phyloP scores from a whole-genome alignment of 1,139 yeast genomes.

The Nakaseomyces kungkrabaensis region DNA sequence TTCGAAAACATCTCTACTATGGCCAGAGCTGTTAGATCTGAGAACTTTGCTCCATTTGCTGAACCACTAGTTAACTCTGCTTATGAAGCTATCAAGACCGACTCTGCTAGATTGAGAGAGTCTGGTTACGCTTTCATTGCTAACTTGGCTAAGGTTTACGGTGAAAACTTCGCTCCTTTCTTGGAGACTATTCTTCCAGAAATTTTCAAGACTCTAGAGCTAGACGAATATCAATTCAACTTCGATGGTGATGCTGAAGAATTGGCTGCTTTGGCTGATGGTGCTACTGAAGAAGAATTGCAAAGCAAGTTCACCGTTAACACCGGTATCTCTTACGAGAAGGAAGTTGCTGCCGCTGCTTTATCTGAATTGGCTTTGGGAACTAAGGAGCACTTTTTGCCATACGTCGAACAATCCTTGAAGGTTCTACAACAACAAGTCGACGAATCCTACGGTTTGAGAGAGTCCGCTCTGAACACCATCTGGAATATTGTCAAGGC shows the following conservation, averaged over 20 bases:
- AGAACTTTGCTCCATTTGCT: slow-evolving; percentile 74
- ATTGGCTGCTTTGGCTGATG: slow-evolving; percentile 28
- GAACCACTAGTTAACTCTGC: slow-evolving; percentile 87
- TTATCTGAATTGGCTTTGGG: slow-evolving; percentile 82
- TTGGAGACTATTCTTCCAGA: slow-evolving; percentile 75
- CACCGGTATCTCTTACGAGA: slow-evolving; percentile 92
- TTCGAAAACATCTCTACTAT: slow-evolving; percentile 89
- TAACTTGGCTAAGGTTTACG: slow-evolving; percentile 90
- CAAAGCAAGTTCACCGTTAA: slow-evolving; percentile 72
- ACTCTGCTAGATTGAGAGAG: slow-evolving; percentile 81
- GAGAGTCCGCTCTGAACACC: slow-evolving; percentile 75
- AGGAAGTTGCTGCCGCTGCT: slow-evolving; percentile 94
- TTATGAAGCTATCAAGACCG: slow-evolving; percentile 65
- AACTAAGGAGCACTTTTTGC: slow-evolving; percentile 69
- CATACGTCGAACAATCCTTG: slow-evolving; percentile 65
- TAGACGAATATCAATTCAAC: slow-evolving; percentile 58
- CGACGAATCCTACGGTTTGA: slow-evolving; percentile 81
- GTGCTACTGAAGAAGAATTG: slow-evolving; percentile 41
- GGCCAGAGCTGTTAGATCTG: slow-evolving; percentile 95
- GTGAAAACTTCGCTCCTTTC: slow-evolving; percentile 80
- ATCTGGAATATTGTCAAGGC: slow-evolving; percentile 78
- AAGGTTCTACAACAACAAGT: slow-evolving; percentile 60
- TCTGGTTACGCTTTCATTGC: slow-evolving; percentile 93
- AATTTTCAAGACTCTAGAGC: slow-evolving; percentile 73
- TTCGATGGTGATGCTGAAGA: slow-evolving; percentile 36